Conservation (phyloP, 2,329 filamentous ascomycete species). For the Pseudogymnoascus sp. region DNA sequence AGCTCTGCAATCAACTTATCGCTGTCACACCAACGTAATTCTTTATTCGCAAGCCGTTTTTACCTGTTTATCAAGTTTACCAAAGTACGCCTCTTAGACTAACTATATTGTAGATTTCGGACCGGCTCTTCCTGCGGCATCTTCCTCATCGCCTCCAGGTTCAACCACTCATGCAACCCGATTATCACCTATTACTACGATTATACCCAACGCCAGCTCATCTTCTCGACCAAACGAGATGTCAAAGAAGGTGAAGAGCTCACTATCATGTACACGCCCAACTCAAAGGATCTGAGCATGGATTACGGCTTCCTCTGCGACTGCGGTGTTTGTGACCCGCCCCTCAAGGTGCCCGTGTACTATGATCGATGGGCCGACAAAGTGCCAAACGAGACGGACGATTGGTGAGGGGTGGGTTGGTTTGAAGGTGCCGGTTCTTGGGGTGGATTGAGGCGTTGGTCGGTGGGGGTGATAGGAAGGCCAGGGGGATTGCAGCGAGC, state of each 20-base stretch:
- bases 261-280: constrained; percentile 43
- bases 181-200: constrained; percentile 41
- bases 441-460: not conserved
- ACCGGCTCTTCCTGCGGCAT: constrained; percentile 28
- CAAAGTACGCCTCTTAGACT: not conserved
- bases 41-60: not conserved
- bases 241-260: constrained; percentile 42
- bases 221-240: constrained; percentile 33
- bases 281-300: constrained; percentile 33
- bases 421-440: not conserved
- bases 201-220: constrained; percentile 29
- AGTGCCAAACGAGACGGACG: not conserved
- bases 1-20: not conserved
- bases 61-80: not conserved
- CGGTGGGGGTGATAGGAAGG: no score
- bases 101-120: not conserved
- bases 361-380: not conserved
- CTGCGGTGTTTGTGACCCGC: constrained; percentile 39
- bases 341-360: not conserved
- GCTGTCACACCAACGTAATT: not conserved
- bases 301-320: constrained; percentile 47
- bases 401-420: not conserved
- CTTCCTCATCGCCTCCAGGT: constrained; percentile 46
- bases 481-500: not conserved
- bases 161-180: constrained; percentile 50